A percentile compares a stretch with the other conserved stretches of the same genome.
phyloP scores from a whole-genome alignment of 2,329 filamentous ascomycete species.

The Talaromyces sp. region DNA sequence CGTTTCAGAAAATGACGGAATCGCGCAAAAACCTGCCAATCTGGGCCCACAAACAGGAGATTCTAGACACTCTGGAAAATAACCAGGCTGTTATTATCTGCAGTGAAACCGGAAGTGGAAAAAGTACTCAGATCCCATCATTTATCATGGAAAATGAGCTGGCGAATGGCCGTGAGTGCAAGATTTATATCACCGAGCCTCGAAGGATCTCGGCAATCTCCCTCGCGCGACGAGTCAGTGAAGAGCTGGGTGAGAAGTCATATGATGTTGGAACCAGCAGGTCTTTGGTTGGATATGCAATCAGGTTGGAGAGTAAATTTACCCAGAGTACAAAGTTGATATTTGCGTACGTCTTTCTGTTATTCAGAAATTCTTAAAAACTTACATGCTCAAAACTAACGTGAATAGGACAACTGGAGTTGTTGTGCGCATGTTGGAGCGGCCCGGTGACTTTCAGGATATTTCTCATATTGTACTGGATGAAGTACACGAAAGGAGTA shows the following conservation, averaged over 20 bases:
- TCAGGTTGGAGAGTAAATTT: slow-evolving; percentile 83
- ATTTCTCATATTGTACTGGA: slow-evolving; percentile 95
- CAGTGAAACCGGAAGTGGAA: slow-evolving; percentile 93
- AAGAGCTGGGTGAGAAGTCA: slow-evolving; percentile 83
- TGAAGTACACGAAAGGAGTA: slow-evolving; percentile 92
- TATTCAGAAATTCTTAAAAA: background rate
- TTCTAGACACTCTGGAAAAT: slow-evolving; percentile 68
- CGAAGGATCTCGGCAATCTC: slow-evolving; percentile 95
- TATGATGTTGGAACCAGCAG: slow-evolving; percentile 74
- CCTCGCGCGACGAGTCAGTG: slow-evolving; percentile 83
- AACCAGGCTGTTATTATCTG: slow-evolving; percentile 90
- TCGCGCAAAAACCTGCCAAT: slow-evolving; percentile 80
- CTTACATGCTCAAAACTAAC: no score
- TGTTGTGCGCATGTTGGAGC: slow-evolving; percentile 96
- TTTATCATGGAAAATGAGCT: slow-evolving; percentile 90
- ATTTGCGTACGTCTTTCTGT: slow-evolving; percentile 61
- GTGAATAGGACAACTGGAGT: slow-evolving; percentile 61
- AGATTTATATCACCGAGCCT: slow-evolving; percentile 93
- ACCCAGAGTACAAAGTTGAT: slow-evolving; percentile 76
- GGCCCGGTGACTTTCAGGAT: slow-evolving; percentile 76
- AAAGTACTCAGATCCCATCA: slow-evolving; percentile 94
- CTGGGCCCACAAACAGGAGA: slow-evolving; percentile 74
- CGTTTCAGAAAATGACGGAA: slow-evolving; percentile 74
- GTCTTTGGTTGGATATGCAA: slow-evolving; percentile 90
- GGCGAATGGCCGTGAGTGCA: slow-evolving; percentile 71